A percentile compares a stretch with the other conserved stretches of the same genome.
Conservation (phyloP, 192 early-diverging fungal species). For the Backusella macrospora region DNA sequence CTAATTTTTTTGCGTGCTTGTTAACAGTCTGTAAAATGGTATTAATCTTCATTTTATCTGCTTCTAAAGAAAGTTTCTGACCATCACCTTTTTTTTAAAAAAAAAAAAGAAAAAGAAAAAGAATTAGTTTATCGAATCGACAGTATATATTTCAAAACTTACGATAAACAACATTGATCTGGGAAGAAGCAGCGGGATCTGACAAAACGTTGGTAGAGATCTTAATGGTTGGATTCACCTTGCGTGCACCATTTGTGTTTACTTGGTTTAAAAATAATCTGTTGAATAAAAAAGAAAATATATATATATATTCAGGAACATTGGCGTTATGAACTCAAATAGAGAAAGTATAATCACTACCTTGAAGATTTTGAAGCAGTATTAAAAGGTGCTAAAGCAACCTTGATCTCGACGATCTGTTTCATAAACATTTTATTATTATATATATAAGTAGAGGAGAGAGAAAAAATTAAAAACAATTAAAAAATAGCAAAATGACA, state of each 20-base stretch:
- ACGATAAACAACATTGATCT: slow-evolving; percentile 50
- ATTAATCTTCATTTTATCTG: slow-evolving; percentile 53
- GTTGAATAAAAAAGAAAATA: background rate
- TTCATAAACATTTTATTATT: slow-evolving; percentile 31
- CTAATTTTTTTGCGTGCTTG: slow-evolving; percentile 58
- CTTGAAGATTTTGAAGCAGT: slow-evolving; percentile 49
- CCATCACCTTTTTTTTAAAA: slow-evolving; percentile 43
- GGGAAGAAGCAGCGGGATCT: slow-evolving; percentile 45
- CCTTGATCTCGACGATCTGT: slow-evolving; percentile 54
- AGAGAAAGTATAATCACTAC: slow-evolving; percentile 29
- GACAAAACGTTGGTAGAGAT: slow-evolving; percentile 48
- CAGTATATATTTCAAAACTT: slow-evolving; percentile 14
- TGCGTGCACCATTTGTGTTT: slow-evolving; percentile 47
- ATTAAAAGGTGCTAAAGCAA: slow-evolving; percentile 55
- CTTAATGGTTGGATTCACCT: slow-evolving; percentile 51
- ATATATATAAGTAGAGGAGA: background rate
- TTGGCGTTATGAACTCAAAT: background rate
- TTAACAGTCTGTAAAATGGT: slow-evolving; percentile 48
- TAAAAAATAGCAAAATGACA: too few relatives aligned
- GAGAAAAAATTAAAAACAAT: background rate
- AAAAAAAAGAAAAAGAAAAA: background rate
- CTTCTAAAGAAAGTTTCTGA: slow-evolving; percentile 46
- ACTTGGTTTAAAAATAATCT: slow-evolving; percentile 57
- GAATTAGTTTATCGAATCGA: background rate
- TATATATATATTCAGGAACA: background rate